Base-by-base conservation (phyloP, 164 flowering plant genomes). In the Akebia trifoliata region DNA sequence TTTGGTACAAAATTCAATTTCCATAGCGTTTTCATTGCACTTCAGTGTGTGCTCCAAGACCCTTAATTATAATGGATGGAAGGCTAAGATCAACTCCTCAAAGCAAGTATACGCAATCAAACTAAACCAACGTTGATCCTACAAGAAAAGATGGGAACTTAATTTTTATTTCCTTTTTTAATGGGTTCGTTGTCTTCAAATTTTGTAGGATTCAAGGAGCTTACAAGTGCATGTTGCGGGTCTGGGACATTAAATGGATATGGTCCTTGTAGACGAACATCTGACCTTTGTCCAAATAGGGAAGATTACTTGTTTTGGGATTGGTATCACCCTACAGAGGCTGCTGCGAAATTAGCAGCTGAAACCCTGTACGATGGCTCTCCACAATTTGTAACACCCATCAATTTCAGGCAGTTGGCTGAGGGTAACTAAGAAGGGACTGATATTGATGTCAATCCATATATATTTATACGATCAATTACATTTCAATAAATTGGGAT, bases 231-330 rank as follows among this genome's bases (percentile, higher is more conserved):
- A 26, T 82, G 87, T 44, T 82, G 88, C 54, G 83, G 83, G 50
- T 25, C 1, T 4, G 84, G 81, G 31, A 68, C 0, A 24, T 50
- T 74, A n/a, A 74, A 72, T 37, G 84, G 65, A 8, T 28, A 66
- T 38, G 20, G 30, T 1, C 35, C 61, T 8, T 78, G 84, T 69
- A 46, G 25, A 4, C 78, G 66, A 4, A 15, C 42, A n/a, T 66
- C 76, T 0, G 32, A 25, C 0, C 37, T 59, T 2, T 82, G 85
- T 45, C 2, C 62, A 6, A 62, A 80, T 12, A 63, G 85, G 18
- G 1, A 55, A 1, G 49, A 62, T 0, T 61, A 72, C 67, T 50
- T 82, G 60, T 80, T 82, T 58, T 80, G 87, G 85, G 87, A 82
- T 51, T 24, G 46, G 34, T 76, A 51, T 57, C 85, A 82, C 47